Base-by-base conservation (phyloP, 805 yeast species). In the Barnettozyma wickerhamii region DNA sequence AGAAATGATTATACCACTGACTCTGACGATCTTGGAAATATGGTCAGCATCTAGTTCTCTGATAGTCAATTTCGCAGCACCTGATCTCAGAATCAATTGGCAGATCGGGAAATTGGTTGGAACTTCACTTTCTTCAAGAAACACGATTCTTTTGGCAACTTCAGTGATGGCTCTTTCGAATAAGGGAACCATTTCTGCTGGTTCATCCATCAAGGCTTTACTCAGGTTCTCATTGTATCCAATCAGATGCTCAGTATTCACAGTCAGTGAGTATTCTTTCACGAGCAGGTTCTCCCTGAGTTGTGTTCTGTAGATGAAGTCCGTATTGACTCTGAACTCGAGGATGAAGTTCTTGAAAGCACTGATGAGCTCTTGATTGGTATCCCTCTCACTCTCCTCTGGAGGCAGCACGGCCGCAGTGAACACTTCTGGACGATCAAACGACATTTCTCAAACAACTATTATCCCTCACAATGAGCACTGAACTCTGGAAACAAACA, bases 1-100 rank as follows among this genome's bases (percentile, higher is more conserved):
- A 37, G 95, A 83, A 43, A 93, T 91, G 52, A 93, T 75, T 53
- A 93, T 93, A 23, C 99, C 99, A 17, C 95, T 85, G 33, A 93
- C 77, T 41, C 96, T 73, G 27, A 93, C 91, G 40, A 93, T 83
- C 60, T 88, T 86, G 19, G 96, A 79, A 46, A 93, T 89, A 59
- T 87, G 87, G 35, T 83, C 86, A 2, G 96, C 82, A 59, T 84
- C 91, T 43, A 93, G 69, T 42, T 87, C 80, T 59, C 99, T 76
- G 43, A 93, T 78, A 1, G 91, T 72, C 4, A 82, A 72, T 43
- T 79, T 77, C 43, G 79, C 77, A 13, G 95, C 83, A 40, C 80
- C 79, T 10, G 95, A 82, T 47, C 73, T 74, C 40, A 91, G 66
- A 37, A 88, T 78, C 52, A 91, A 66, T 66, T 93, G 98, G 58